phyloP scores from a whole-genome alignment of 257 asterid species.

The Leptodermis oblonga region DNA sequence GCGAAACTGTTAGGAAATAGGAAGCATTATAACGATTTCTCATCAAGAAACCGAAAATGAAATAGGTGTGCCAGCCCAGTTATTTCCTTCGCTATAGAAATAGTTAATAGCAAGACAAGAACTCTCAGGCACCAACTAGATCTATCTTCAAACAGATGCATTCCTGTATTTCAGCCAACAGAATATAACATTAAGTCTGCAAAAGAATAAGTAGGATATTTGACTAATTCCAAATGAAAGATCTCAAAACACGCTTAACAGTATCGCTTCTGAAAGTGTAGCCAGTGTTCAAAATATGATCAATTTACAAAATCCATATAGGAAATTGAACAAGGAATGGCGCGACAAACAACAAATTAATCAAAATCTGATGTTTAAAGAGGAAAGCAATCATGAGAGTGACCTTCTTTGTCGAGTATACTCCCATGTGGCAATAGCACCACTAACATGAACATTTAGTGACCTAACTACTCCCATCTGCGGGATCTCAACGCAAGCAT shows the following conservation, averaged over 20 bases:
- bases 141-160: not conserved
- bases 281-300: not conserved
- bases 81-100: not conserved
- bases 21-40: not conserved
- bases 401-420: constrained; percentile 79
- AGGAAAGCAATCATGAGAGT: constrained; percentile 14
- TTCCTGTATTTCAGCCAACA: not conserved
- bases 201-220: not conserved
- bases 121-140: not conserved
- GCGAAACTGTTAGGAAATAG: not conserved
- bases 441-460: constrained; percentile 95
- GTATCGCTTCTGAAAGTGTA: not conserved
- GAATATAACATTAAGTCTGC: not conserved
- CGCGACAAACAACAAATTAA: not conserved
- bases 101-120: not conserved
- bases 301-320: not conserved
- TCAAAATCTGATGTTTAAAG: not conserved
- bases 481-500: constrained; percentile 89
- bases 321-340: not conserved
- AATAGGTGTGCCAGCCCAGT: not conserved
- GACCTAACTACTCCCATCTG: constrained; percentile 92
- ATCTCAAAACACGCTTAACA: not conserved
- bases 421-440: constrained; percentile 98
- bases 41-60: not conserved
- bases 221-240: not conserved